phyloP scores from a whole-genome alignment of 768 basidiomycete species.

The Agaricus subrufescens region DNA sequence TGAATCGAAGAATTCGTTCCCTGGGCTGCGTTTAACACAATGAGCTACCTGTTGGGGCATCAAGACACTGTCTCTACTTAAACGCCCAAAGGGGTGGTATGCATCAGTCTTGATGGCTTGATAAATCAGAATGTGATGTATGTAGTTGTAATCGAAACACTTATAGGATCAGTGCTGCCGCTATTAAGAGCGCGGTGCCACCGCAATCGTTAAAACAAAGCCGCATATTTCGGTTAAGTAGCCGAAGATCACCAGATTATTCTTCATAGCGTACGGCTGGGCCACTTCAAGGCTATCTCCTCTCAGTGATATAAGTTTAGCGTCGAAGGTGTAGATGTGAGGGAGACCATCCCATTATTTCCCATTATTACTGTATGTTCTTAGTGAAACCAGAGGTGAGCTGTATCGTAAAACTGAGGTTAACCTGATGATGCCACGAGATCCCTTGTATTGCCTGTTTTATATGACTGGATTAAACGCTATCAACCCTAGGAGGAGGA shows the following conservation, averaged over 20 bases:
- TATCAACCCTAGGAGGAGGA: no score
- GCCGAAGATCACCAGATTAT: not conserved
- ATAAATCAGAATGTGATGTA: not conserved
- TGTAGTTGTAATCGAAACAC: not conserved
- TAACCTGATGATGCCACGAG: no score
- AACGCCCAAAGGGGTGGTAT: not conserved
- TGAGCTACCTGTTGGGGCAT: constrained; percentile 60
- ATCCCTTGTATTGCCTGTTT: no score
- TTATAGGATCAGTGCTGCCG: not conserved
- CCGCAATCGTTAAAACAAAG: not conserved
- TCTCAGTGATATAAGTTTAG: no score
- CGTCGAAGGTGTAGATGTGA: no score
- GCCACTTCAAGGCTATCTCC: no score
- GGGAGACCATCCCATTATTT: no score
- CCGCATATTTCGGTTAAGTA: not conserved
- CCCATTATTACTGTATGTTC: no score
- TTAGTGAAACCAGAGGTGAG: no score
- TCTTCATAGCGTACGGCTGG: not conserved
- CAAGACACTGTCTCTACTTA: constrained; percentile 9
- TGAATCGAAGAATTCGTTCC: not conserved
- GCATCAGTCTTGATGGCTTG: not conserved
- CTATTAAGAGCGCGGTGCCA: not conserved
- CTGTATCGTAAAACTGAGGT: no score
- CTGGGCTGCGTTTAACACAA: constrained; percentile 63
- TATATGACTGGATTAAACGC: no score